Percentiles rank a stretch among this genome's conserved stretches.
phyloP scores from a whole-genome alignment of 2,329 filamentous ascomycete genomes.

The Epichloe sylvatica region DNA sequence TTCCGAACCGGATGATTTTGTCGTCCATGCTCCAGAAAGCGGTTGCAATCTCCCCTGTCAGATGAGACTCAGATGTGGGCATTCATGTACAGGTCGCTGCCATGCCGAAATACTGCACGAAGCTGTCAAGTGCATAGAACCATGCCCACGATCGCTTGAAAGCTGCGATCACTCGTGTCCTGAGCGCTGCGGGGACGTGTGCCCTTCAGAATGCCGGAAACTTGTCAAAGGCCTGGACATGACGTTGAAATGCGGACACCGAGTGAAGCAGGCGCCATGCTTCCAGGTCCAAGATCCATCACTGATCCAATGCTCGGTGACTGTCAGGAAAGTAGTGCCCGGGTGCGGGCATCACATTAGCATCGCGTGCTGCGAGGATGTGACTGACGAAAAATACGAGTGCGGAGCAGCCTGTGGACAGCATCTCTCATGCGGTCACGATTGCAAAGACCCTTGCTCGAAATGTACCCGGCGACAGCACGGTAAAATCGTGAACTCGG shows the following conservation, averaged over 20 bases:
- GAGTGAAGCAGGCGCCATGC: slow-evolving; percentile 15
- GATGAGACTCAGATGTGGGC: slow-evolving; percentile 33
- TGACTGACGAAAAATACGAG: slow-evolving; percentile 23
- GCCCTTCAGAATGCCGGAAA: not conserved
- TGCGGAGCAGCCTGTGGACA: slow-evolving; percentile 36
- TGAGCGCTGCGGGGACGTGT: not conserved
- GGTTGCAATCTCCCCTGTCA: slow-evolving; percentile 42
- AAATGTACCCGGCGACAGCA: slow-evolving; percentile 29
- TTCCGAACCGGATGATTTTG: slow-evolving; percentile 43
- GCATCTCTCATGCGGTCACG: slow-evolving; percentile 42
- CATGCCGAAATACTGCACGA: slow-evolving; percentile 34
- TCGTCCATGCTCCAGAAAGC: slow-evolving; percentile 42
- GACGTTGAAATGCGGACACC: slow-evolving; percentile 1
- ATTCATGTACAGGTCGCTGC: slow-evolving; percentile 31
- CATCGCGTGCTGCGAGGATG: slow-evolving; percentile 36
- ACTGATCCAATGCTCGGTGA: slow-evolving; percentile 32
- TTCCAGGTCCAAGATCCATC: slow-evolving; percentile 29
- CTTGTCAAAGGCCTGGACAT: not conserved
- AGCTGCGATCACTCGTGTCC: slow-evolving; percentile 23
- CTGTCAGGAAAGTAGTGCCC: slow-evolving; percentile 33
- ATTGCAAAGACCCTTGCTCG: slow-evolving; percentile 35
- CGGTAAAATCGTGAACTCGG: slow-evolving; percentile 13
- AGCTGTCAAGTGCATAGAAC: slow-evolving; percentile 30
- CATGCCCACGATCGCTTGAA: slow-evolving; percentile 26
- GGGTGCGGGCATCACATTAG: slow-evolving; percentile 40